These are phyloP conservation scores for Trichoderma polysporum DNA, from an alignment of 2,329 filamentous ascomycete genomes.

Conservation along the genomic window DNA sequence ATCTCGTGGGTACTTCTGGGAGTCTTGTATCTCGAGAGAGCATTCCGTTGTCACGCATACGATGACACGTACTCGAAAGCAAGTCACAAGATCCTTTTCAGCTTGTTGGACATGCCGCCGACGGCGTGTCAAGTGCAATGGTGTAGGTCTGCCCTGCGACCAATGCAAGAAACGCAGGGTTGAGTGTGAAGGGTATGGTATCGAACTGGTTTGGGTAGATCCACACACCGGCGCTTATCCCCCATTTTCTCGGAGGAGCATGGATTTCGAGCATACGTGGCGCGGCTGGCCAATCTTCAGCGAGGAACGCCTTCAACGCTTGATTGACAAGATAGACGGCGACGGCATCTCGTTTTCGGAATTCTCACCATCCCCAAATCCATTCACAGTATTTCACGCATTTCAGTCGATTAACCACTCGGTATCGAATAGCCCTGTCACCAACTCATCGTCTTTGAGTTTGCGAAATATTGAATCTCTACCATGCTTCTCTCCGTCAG, in stretches of 20 bases:
- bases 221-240: conserved; percentile 4
- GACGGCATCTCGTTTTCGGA: not conserved
- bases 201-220: conserved; percentile 12
- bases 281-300: not conserved
- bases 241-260: not conserved
- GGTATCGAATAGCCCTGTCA: not conserved
- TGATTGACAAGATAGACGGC: not conserved
- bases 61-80: conserved; percentile 8
- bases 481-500: not conserved
- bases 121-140: conserved; percentile 11
- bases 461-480: not conserved
- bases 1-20: not conserved
- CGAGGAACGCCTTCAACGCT: not conserved
- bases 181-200: conserved; percentile 6
- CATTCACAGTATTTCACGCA: not conserved
- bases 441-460: not conserved
- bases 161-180: conserved; percentile 4
- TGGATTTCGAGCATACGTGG: conserved; percentile 11
- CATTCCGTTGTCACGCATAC: not conserved
- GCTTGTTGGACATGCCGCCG: conserved; percentile 11
- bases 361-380: not conserved
- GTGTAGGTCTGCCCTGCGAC: not conserved
- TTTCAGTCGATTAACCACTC: not conserved
- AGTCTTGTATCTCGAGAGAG: not conserved
- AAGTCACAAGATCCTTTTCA: conserved; percentile 11